These are phyloP conservation scores for Medicago ruthenica DNA, from an alignment of 306 rosid genomes.

Conservation along the genomic window DNA sequence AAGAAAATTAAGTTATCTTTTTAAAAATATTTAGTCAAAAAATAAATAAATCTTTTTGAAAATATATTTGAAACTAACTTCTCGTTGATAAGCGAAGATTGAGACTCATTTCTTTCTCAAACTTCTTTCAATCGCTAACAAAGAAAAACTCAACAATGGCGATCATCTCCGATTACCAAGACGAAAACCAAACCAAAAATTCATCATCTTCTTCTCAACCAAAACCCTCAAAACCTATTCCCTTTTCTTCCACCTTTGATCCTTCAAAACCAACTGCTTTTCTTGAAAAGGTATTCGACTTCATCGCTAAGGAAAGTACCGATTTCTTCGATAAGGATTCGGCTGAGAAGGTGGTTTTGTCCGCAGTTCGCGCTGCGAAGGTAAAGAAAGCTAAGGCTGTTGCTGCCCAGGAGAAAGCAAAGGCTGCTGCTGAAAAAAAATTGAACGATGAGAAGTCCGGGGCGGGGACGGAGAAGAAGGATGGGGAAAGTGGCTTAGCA, in stretches of 20 bases:
- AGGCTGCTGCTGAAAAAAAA: constrained; percentile 32
- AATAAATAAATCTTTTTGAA: too few species aligned
- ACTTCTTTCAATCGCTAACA: neutral
- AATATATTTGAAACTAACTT: too few species aligned
- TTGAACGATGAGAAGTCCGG: constrained; percentile 35
- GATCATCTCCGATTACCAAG: constrained; percentile 26
- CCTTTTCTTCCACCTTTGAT: constrained; percentile 63
- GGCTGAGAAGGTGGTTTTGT: constrained; percentile 56
- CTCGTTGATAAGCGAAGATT: too few species aligned
- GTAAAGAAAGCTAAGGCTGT: constrained; percentile 2
- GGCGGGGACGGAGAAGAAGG: constrained; percentile 6
- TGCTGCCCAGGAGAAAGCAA: constrained; percentile 17
- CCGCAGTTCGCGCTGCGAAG: constrained; percentile 43
- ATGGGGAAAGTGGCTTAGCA: constrained; percentile 41
- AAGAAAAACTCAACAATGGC: neutral
- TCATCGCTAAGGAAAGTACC: constrained; percentile 66
- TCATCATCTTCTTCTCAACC: neutral
- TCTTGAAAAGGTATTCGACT: constrained; percentile 64
- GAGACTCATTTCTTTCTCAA: neutral
- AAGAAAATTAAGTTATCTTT: too few species aligned
- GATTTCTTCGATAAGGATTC: constrained; percentile 57
- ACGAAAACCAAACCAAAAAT: neutral
- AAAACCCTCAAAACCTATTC: neutral
- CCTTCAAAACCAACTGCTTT: constrained; percentile 64
- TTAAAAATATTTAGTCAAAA: too few species aligned